phyloP scores from a whole-genome alignment of 2,329 filamentous ascomycete genomes.

The Aspergillus calidoustus region DNA sequence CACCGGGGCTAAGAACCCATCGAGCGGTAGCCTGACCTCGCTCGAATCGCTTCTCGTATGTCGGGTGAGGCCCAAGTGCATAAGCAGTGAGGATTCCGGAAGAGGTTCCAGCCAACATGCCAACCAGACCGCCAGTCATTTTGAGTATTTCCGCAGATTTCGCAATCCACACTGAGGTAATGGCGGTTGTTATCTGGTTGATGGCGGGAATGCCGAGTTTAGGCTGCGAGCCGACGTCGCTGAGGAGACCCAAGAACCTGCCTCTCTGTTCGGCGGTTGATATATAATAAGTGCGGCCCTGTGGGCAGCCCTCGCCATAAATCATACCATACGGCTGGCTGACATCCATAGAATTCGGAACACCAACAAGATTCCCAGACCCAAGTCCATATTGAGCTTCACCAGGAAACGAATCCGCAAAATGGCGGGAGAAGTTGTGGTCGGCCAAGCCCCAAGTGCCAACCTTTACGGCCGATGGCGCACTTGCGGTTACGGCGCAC shows the following conservation, averaged over 20 bases:
- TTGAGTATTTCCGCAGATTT: slow-evolving; percentile 75
- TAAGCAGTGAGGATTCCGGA: slow-evolving; percentile 82
- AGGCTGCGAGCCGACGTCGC: slow-evolving; percentile 64
- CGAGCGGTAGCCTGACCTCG: slow-evolving; percentile 82
- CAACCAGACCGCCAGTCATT: slow-evolving; percentile 76
- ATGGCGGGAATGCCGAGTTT: slow-evolving; percentile 77
- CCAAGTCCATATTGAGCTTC: slow-evolving; percentile 78
- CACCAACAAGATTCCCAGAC: slow-evolving; percentile 72
- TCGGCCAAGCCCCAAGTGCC: slow-evolving; percentile 84
- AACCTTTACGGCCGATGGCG: slow-evolving; percentile 74
- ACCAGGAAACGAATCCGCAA: slow-evolving; percentile 75
- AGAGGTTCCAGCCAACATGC: slow-evolving; percentile 82
- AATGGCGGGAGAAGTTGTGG: slow-evolving; percentile 73
- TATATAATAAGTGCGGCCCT: slow-evolving; percentile 79
- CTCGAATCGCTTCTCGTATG: slow-evolving; percentile 65
- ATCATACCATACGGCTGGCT: slow-evolving; percentile 84
- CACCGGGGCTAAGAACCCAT: slow-evolving; percentile 89
- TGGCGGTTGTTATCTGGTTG: slow-evolving; percentile 69
- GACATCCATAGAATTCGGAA: slow-evolving; percentile 87
- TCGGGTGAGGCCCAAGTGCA: slow-evolving; percentile 67
- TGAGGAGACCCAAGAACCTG: slow-evolving; percentile 69
- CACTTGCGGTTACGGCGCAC: slow-evolving; percentile 78
- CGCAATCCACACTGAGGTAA: slow-evolving; percentile 86
- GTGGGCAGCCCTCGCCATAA: slow-evolving; percentile 83
- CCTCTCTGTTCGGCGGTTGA: slow-evolving; percentile 75